Base-by-base conservation (phyloP, 805 yeast species). In the Yamadazyma philogaea region DNA sequence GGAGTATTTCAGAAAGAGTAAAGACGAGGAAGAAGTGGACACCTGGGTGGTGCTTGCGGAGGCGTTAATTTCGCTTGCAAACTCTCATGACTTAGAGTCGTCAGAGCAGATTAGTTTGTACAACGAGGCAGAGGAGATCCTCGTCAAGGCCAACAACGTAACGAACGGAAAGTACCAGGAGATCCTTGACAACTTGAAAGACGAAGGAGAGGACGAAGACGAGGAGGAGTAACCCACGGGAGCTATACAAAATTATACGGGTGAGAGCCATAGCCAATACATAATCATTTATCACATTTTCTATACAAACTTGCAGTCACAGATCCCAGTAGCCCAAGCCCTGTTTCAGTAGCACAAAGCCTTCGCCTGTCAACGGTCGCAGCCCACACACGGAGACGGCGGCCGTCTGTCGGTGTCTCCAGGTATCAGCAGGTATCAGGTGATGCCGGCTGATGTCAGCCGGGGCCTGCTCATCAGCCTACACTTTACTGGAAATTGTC, bases 41-140 rank as follows among this genome's bases (percentile, higher is more conserved):
- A 72, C 84, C 4, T 84, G 91, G 87, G 95, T 82, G 10, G 77
- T 79, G 55, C 74, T 85, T 35, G 96, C 96, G 1, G 98, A 91
- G 61, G 90, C 95, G 1, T 70, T 79, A 54, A 87, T 91, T 27
- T 78, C 84, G 12, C 65, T 86, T 51, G 96, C 90, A 12, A 90
- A 89, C 53, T 59, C 89, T 39, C 70, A 75, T 46, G 86, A 82
- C 7, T 65, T 77, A 19, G 88, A 83, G 20, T 72, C 83, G 39
- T 64, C 67, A 26, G 84, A 82, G 33, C 96, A 88, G 64, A 86
- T 83, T 46, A 53, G 69, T 4, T 66, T 75, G 39, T 90, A 90
- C 59, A 60, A 63, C 14, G 70, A 75, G 43, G 98, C 97, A 0
- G 90, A 87, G 54, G 64, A 68, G 46, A 71, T 79, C 21, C 66